Evolutionary conservation across 2,329 filamentous ascomycete genomes (phyloP).

Genomic region (Fusarium burgessii): DNA sequence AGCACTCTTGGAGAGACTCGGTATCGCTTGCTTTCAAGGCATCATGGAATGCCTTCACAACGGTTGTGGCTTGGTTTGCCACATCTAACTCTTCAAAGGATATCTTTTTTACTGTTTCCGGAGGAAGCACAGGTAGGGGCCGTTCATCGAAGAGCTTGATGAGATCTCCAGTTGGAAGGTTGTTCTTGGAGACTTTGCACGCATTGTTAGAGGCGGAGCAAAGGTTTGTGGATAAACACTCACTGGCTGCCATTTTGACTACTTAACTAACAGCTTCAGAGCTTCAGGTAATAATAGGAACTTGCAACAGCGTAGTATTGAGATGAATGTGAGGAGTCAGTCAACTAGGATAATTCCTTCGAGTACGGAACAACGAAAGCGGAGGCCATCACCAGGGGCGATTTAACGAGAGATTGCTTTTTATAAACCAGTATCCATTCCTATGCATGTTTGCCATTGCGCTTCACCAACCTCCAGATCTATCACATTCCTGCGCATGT

Average conservation of each 20-base stretch:
- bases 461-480: no score
- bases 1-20: neutral
- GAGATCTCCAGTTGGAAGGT: constrained; percentile 8
- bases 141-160: constrained; percentile 11
- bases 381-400: neutral
- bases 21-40: neutral
- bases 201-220: neutral
- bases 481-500: neutral
- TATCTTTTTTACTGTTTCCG: neutral
- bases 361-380: neutral
- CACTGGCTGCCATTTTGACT: no score
- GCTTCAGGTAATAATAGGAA: no score
- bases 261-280: no score
- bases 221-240: no score
- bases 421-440: neutral
- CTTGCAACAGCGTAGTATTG: no score
- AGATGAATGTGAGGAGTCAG: no score
- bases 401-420: neutral
- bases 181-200: neutral
- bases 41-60: constrained; percentile 1
- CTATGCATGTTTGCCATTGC: neutral
- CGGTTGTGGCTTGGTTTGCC: neutral
- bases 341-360: no score
- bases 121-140: constrained; percentile 1
- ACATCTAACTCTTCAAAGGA: neutral